These are phyloP conservation scores for Aspergillus amoenus DNA, from an alignment of 2,329 filamentous ascomycete genomes.

Conservation along the genomic window DNA sequence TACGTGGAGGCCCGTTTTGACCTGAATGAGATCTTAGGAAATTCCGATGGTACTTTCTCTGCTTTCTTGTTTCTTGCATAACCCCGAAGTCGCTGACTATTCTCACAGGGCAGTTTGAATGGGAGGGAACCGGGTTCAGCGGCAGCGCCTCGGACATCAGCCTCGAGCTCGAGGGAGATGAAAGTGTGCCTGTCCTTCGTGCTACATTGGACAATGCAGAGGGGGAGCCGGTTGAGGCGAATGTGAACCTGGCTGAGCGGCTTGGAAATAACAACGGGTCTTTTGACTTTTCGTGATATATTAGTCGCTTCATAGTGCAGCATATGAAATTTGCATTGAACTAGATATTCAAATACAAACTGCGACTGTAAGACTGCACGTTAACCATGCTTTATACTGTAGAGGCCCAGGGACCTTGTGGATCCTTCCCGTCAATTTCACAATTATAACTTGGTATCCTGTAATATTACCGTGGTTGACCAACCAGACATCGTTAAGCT, in stretches of 20 bases:
- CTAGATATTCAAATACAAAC: too few relatives aligned
- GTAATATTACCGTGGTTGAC: rapidly evolving
- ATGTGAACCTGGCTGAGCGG: slow-evolving; percentile 21
- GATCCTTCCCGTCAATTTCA: too few relatives aligned
- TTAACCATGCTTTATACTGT: too few relatives aligned
- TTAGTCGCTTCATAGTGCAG: background rate
- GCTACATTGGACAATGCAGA: slow-evolving; percentile 6
- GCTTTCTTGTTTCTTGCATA: background rate
- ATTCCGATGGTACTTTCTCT: slow-evolving; percentile 15
- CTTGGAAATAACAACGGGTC: slow-evolving; percentile 14
- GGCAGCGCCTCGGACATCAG: slow-evolving; percentile 9
- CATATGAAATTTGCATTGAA: too few relatives aligned
- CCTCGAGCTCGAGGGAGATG: slow-evolving; percentile 18
- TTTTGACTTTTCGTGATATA: slow-evolving; percentile 3
- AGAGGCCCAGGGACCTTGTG: too few relatives aligned
- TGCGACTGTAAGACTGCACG: too few relatives aligned
- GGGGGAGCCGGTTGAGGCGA: background rate
- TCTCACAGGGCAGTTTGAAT: slow-evolving; percentile 16
- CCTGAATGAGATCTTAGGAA: slow-evolving; percentile 19
- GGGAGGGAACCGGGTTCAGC: slow-evolving; percentile 17
- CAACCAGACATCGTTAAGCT: too few relatives aligned
- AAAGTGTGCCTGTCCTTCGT: slow-evolving; percentile 19
- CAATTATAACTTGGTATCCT: rapidly evolving
- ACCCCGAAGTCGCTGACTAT: background rate
- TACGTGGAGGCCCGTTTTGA: slow-evolving; percentile 10